These are phyloP conservation scores for Pseudogymnoascus sp. DNA, from an alignment of 2,329 filamentous ascomycete species.

Conservation along the genomic window DNA sequence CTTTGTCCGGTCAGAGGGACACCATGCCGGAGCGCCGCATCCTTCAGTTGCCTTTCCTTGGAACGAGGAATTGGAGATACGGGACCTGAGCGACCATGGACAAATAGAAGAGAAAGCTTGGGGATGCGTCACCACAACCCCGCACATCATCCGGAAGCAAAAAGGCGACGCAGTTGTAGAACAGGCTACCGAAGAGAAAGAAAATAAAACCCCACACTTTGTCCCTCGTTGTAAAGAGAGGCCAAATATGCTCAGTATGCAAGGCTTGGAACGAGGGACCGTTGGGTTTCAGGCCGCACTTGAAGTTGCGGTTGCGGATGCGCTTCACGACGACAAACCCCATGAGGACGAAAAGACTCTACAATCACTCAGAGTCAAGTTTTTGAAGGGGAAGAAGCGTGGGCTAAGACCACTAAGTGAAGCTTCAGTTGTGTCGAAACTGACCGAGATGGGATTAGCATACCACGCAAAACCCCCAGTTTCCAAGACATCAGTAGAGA, in stretches of 20 bases:
- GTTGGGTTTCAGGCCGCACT: conserved; percentile 64
- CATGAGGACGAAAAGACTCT: conserved; percentile 26
- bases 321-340: conserved; percentile 55
- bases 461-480: conserved; percentile 45
- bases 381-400: conserved; percentile 33
- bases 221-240: conserved; percentile 29
- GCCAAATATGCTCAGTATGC: conserved; percentile 67
- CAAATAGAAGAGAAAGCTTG: conserved; percentile 59
- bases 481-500: conserved; percentile 46
- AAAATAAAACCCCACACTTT: conserved; percentile 25
- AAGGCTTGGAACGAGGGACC: conserved; percentile 64
- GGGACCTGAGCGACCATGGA: conserved; percentile 59
- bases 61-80: conserved; percentile 55
- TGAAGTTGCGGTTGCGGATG: conserved; percentile 59
- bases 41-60: conserved; percentile 63
- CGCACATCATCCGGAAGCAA: conserved; percentile 50
- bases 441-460: conserved; percentile 46
- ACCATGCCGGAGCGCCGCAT: conserved; percentile 53
- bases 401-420: conserved; percentile 51
- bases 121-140: conserved; percentile 57
- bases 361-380: conserved; percentile 22
- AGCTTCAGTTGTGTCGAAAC: conserved; percentile 50
- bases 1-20: conserved; percentile 54
- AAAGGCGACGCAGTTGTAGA: conserved; percentile 38
- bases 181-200: conserved; percentile 17